These are phyloP conservation scores for Pyrenochaeta sp. DNA, from an alignment of 2,329 filamentous ascomycete genomes.

Conservation along the genomic window DNA sequence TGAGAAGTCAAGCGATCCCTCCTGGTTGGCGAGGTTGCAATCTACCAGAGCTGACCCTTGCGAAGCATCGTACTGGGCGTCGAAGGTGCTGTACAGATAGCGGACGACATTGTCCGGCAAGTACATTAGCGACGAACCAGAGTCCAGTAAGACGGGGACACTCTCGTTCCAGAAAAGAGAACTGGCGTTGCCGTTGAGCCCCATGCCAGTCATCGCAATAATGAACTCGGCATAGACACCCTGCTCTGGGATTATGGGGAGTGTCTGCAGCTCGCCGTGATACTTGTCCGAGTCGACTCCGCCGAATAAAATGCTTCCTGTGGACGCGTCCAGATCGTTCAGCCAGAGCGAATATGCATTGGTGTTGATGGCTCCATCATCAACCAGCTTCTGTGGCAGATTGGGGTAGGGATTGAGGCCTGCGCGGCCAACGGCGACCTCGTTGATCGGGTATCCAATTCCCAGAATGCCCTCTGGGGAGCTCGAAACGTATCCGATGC, in stretches of 20 bases:
- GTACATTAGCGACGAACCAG: slow-evolving; percentile 76
- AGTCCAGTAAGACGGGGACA: slow-evolving; percentile 72
- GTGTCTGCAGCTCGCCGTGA: slow-evolving; percentile 65
- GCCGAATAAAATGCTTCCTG: slow-evolving; percentile 78
- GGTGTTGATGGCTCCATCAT: slow-evolving; percentile 67
- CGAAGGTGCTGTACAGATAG: slow-evolving; percentile 50
- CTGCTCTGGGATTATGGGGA: slow-evolving; percentile 63
- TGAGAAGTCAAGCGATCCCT: slow-evolving; percentile 62
- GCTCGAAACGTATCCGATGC: slow-evolving; percentile 70
- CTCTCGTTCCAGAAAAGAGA: slow-evolving; percentile 53
- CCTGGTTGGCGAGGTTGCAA: slow-evolving; percentile 59
- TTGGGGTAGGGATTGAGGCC: slow-evolving; percentile 62
- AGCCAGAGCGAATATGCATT: slow-evolving; percentile 74
- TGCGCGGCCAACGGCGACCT: slow-evolving; percentile 72
- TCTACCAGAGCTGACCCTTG: slow-evolving; percentile 60
- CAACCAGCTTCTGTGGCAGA: slow-evolving; percentile 69
- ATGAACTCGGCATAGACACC: slow-evolving; percentile 61
- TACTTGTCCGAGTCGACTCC: slow-evolving; percentile 82
- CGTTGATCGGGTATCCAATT: slow-evolving; percentile 81
- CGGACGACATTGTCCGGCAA: slow-evolving; percentile 68
- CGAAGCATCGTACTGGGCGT: slow-evolving; percentile 50
- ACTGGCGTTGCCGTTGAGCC: slow-evolving; percentile 51
- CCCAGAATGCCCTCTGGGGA: slow-evolving; percentile 78
- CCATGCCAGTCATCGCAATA: slow-evolving; percentile 60
- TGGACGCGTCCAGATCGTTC: slow-evolving; percentile 66